Percentiles rank a stretch among this genome's conserved stretches.
phyloP scores from a whole-genome alignment of 2,329 filamentous ascomycete genomes.

The Podosphaera fusca region DNA sequence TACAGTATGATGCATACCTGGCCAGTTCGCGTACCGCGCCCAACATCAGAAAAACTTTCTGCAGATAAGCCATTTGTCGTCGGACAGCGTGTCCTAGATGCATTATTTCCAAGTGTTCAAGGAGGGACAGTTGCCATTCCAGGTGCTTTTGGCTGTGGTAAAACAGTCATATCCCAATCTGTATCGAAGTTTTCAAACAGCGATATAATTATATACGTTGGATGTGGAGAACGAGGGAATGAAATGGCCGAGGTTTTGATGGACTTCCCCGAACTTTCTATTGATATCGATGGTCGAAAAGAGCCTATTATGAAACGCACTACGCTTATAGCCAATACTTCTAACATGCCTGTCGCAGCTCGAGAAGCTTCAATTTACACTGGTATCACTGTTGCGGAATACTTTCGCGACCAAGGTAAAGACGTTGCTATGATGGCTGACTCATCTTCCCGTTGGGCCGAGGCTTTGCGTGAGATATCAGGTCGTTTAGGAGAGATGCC shows the following conservation, averaged over 20 bases:
- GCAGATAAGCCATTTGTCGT: slow-evolving; percentile 84
- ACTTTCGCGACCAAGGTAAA: slow-evolving; percentile 92
- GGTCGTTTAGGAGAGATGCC: slow-evolving; percentile 99
- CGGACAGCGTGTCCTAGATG: slow-evolving; percentile 87
- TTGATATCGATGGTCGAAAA: slow-evolving; percentile 79
- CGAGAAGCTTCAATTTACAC: slow-evolving; percentile 98
- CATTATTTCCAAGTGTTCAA: slow-evolving; percentile 87
- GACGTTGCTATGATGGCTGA: slow-evolving; percentile 99
- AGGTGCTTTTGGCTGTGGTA: slow-evolving; percentile 93
- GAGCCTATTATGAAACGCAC: slow-evolving; percentile 99
- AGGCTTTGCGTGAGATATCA: slow-evolving; percentile 94
- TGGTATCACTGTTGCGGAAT: slow-evolving; percentile 67
- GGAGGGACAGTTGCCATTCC: slow-evolving; percentile 96
- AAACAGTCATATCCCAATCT: slow-evolving; percentile 96
- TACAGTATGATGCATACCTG: slow-evolving; percentile 98
- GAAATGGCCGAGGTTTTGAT: slow-evolving; percentile 99
- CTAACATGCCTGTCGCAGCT: slow-evolving; percentile 97
- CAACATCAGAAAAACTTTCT: slow-evolving; percentile 74
- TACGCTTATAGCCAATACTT: slow-evolving; percentile 93
- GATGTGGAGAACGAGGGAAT: slow-evolving; percentile 77
- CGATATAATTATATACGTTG: slow-evolving; percentile 96
- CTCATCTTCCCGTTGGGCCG: slow-evolving; percentile 92
- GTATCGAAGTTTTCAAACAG: slow-evolving; percentile 99
- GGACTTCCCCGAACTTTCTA: slow-evolving; percentile 96
- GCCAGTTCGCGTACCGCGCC: slow-evolving; percentile 90